Evolutionary conservation across 1,284 basidiomycete genomes (phyloP).

Genomic region (Malassezia obtusa): DNA sequence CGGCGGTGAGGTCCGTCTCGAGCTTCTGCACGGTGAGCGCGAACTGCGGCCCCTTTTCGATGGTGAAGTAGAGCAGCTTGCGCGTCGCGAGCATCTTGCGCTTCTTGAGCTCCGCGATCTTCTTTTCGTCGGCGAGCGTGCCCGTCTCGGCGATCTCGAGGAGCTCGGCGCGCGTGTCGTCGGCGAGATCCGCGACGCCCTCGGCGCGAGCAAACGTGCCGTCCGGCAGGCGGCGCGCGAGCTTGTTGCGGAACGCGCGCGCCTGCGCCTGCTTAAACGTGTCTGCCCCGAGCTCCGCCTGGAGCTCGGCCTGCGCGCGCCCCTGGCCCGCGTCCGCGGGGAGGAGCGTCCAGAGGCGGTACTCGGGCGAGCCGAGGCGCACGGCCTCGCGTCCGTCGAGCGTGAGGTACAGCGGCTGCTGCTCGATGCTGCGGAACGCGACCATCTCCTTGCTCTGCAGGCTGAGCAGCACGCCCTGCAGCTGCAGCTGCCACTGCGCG

Average conservation of each 20-base stretch:
- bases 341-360: constrained; percentile 36
- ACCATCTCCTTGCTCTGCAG: constrained; percentile 36
- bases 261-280: constrained; percentile 62
- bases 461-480: constrained; percentile 39
- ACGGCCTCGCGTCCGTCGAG: constrained; percentile 20
- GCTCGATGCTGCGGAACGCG: constrained; percentile 23
- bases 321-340: constrained; percentile 30
- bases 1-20: constrained; percentile 93
- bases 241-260: constrained; percentile 91
- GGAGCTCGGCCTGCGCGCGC: constrained; percentile 31
- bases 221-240: constrained; percentile 83
- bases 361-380: constrained; percentile 35
- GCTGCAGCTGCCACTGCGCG: constrained; percentile 41
- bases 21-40: constrained; percentile 85
- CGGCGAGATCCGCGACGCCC: constrained; percentile 21
- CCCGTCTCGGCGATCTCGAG: constrained; percentile 65
- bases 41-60: constrained; percentile 76
- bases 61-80: constrained; percentile 88
- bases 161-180: constrained; percentile 58
- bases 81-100: constrained; percentile 62
- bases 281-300: constrained; percentile 38
- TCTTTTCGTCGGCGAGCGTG: constrained; percentile 59
- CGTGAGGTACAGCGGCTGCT: constrained; percentile 17
- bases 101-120: constrained; percentile 60
- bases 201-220: constrained; percentile 70